Percentiles rank a stretch among this genome's conserved stretches.
Conservation (phyloP, 768 basidiomycete species). For the Russula sp. region DNA sequence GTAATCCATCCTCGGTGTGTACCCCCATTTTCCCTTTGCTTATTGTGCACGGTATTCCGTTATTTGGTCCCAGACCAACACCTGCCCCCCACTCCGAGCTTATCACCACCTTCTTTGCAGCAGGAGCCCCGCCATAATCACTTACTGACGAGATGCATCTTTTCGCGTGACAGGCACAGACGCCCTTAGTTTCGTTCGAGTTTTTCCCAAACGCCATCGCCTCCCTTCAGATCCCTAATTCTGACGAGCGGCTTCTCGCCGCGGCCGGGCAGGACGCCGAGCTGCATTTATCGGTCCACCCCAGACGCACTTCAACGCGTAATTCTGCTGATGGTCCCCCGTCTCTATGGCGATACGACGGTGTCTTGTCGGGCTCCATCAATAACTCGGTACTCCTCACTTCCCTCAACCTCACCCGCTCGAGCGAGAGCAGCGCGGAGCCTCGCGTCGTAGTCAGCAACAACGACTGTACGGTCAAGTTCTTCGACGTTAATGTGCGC, state of each 20-base stretch:
- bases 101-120: background rate
- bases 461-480: constrained; percentile 75
- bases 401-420: constrained; percentile 51
- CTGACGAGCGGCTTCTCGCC: constrained; percentile 54
- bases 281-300: constrained; percentile 53
- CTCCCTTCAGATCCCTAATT: constrained; percentile 43
- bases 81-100: background rate
- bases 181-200: constrained; percentile 43
- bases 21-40: too few relatives aligned
- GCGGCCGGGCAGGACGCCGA: constrained; percentile 71
- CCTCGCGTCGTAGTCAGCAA: constrained; percentile 79
- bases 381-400: constrained; percentile 74
- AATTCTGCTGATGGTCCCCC: background rate
- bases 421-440: constrained; percentile 58
- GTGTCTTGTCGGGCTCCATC: constrained; percentile 56
- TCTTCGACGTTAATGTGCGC: constrained; percentile 67
- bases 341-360: constrained; percentile 47
- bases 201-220: constrained; percentile 61
- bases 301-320: constrained; percentile 15
- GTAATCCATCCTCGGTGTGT: constrained; percentile 40
- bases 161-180: constrained; percentile 27
- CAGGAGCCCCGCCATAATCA: background rate
- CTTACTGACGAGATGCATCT: background rate
- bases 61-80: background rate
- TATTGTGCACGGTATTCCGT: background rate